Conservation (phyloP, 1,284 basidiomycete species). For the Anthracocystis walkeri region DNA sequence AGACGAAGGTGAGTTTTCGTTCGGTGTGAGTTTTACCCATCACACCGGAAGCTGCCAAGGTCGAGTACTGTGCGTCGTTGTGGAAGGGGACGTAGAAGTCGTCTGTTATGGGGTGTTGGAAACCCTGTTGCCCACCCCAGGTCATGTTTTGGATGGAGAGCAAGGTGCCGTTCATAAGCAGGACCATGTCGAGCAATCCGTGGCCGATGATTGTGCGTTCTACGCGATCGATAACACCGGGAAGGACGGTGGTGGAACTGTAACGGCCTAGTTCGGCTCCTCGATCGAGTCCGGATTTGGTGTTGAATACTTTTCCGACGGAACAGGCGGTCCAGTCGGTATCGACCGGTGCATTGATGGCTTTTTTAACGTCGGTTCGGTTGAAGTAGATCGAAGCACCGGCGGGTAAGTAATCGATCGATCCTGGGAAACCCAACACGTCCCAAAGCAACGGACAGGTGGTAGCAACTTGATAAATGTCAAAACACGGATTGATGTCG, state of each 20-base stretch:
- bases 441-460: conserved; percentile 45
- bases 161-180: conserved; percentile 57
- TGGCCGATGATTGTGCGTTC: conserved; percentile 60
- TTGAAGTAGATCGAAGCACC: conserved; percentile 42
- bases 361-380: conserved; percentile 58
- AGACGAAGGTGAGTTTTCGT: conserved; percentile 61
- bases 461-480: conserved; percentile 45
- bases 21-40: conserved; percentile 55
- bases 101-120: conserved; percentile 50
- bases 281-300: conserved; percentile 25
- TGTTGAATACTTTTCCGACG: conserved; percentile 42
- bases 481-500: conserved; percentile 54
- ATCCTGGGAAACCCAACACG: conserved; percentile 28
- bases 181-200: conserved; percentile 58
- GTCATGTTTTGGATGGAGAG: conserved; percentile 67
- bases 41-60: conserved; percentile 26
- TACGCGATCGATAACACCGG: conserved; percentile 55
- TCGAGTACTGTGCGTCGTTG: conserved; percentile 21
- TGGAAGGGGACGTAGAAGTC: conserved; percentile 48
- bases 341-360: conserved; percentile 53
- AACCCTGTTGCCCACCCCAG: conserved; percentile 64
- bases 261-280: conserved; percentile 24
- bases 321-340: conserved; percentile 55
- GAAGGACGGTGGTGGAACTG: conserved; percentile 45
- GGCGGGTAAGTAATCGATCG: conserved; percentile 24